Evolutionary conservation across 2,329 filamentous ascomycete genomes (phyloP).

Genomic region (Fusarium poae): DNA sequence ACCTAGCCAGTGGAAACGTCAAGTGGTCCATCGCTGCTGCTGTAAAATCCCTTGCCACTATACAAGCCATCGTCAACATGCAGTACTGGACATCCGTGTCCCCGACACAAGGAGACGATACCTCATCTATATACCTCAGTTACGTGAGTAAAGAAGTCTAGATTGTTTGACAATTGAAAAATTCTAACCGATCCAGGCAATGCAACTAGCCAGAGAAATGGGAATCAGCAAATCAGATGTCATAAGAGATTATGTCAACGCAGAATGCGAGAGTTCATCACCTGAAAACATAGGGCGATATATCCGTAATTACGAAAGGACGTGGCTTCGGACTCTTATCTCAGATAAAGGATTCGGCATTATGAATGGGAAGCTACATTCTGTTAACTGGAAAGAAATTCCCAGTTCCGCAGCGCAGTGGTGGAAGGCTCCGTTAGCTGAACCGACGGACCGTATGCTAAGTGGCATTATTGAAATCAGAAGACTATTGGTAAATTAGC

Average conservation of each 20-base stretch:
- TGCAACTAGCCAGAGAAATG: slow-evolving; percentile 18
- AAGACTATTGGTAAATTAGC: slow-evolving; percentile 1
- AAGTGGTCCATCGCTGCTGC: slow-evolving; percentile 20
- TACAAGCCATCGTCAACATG: slow-evolving; percentile 19
- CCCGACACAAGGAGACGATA: slow-evolving; percentile 11
- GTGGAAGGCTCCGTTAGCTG: slow-evolving; percentile 16
- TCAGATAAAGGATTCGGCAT: slow-evolving; percentile 24
- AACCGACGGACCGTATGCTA: slow-evolving; percentile 17
- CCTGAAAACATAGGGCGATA: slow-evolving; percentile 3
- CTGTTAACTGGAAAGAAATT: slow-evolving; percentile 16
- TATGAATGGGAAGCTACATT: slow-evolving; percentile 12
- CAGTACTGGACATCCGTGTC: slow-evolving; percentile 21
- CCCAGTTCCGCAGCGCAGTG: slow-evolving; percentile 12
- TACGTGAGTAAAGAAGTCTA: background rate
- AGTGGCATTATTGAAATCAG: slow-evolving; percentile 17
- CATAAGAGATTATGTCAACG: slow-evolving; percentile 16
- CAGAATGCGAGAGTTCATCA: background rate
- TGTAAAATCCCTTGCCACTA: slow-evolving; percentile 5
- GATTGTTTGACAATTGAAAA: accelerated
- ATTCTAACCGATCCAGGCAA: background rate
- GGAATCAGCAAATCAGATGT: slow-evolving; percentile 8
- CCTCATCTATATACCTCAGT: slow-evolving; percentile 10
- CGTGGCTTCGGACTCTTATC: slow-evolving; percentile 13
- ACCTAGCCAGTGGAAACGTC: slow-evolving; percentile 6
- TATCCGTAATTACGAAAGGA: slow-evolving; percentile 19